Evolutionary conservation across 2,329 filamentous ascomycete genomes (phyloP).

Genomic region (Fusarium sp.): DNA sequence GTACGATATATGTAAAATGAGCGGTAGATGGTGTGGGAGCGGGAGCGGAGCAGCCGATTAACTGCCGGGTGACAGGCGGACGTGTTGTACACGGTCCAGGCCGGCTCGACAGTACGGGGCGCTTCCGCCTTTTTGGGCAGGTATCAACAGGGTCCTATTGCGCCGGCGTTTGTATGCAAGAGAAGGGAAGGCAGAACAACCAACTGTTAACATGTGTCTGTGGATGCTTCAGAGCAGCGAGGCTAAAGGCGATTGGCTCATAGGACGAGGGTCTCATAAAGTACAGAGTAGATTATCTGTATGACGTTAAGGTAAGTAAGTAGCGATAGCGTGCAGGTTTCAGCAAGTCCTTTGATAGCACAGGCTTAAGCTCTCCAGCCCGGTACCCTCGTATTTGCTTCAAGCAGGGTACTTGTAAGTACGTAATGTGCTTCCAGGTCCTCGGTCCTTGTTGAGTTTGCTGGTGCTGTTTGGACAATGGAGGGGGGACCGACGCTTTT

Average conservation of each 20-base stretch:
- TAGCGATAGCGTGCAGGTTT: neutral
- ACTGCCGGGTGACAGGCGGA: neutral
- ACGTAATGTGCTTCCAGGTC: slow-evolving; percentile 5
- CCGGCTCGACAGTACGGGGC: neutral
- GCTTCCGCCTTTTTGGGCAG: neutral
- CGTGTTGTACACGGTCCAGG: neutral
- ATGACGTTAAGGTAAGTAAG: neutral
- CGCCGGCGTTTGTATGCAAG: neutral
- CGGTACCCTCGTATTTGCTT: neutral
- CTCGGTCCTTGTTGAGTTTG: neutral
- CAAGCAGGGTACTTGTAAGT: neutral
- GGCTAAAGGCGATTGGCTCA: slow-evolving; percentile 38
- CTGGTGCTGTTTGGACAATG: neutral
- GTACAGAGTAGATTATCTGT: neutral
- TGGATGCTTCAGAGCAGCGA: slow-evolving; percentile 19
- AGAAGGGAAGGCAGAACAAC: slow-evolving; percentile 9
- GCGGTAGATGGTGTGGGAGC: slow-evolving; percentile 18
- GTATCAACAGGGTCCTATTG: neutral
- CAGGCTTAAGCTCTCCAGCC: neutral
- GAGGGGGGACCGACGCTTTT: neutral
- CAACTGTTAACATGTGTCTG: slow-evolving; percentile 7
- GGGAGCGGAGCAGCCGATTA: slow-evolving; percentile 29
- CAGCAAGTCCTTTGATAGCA: neutral
- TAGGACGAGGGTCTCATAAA: slow-evolving; percentile 15
- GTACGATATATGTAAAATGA: slow-evolving; percentile 14